Conservation (phyloP, 306 rosid genomes). For the Glycine soja region DNA sequence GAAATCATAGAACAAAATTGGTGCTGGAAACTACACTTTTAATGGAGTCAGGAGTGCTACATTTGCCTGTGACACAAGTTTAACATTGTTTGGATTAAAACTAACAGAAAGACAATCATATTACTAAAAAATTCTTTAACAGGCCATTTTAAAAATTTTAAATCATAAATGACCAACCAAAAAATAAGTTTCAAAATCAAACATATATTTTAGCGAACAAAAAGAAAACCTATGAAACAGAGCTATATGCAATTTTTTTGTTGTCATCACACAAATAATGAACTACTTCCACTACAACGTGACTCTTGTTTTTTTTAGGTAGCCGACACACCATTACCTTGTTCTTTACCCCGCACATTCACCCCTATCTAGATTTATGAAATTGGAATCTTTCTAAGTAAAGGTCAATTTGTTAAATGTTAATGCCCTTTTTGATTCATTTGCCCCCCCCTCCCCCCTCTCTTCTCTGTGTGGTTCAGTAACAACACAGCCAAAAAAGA, state of each 20-base stretch:
- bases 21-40: too few relatives aligned
- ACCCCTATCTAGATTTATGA: conserved; percentile 15
- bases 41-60: too few relatives aligned
- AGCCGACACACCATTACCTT: conserved; percentile 62
- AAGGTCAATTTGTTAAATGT: conserved; percentile 9
- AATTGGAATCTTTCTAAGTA: not conserved
- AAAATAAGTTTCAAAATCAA: too few relatives aligned
- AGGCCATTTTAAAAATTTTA: too few relatives aligned
- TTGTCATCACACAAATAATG: not conserved
- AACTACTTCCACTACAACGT: conserved; percentile 18
- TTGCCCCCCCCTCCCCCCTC: not conserved
- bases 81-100: too few relatives aligned
- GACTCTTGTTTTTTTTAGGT: conserved; percentile 47
- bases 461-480: not conserved
- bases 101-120: too few relatives aligned
- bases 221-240: too few relatives aligned
- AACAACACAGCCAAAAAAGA: conserved; percentile 24
- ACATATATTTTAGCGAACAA: too few relatives aligned
- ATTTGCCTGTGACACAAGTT: too few relatives aligned
- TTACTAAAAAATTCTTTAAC: too few relatives aligned
- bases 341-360: conserved; percentile 47
- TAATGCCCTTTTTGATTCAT: not conserved
- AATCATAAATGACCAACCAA: too few relatives aligned
- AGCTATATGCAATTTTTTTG: not conserved
- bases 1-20: too few relatives aligned